Base-by-base conservation (phyloP, 805 yeast species). In the Ogataea methanolica region DNA sequence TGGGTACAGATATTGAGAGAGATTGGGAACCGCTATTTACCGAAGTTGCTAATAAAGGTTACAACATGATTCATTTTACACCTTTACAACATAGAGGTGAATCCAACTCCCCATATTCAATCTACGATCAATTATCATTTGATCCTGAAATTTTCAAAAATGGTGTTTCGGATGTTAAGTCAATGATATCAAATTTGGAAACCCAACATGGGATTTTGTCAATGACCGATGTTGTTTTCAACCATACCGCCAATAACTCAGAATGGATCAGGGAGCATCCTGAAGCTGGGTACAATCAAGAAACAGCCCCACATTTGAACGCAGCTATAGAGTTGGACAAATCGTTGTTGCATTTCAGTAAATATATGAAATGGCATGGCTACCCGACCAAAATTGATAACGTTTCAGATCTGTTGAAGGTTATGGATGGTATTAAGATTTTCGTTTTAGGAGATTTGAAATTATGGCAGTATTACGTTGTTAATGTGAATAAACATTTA, bases 31-130 rank as follows among this genome's bases (percentile, higher is more conserved):
- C 67, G 1, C 70, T 86, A 47, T 86, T 92, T 49, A 62, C 65
- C 1, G 76, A 77, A 41, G 76, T 92, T 40, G 68, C 83, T 15
- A 62, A 68, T 8, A 94, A 94, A 66, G 91, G 94, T 19, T 92
- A 92, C 71, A 94, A 94, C 66, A 88, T 92, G 97, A 73, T 94
- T 39, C 99, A 92, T 70, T 92, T 92, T 65, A 91, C 97, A 6
- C 99, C 99, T 0, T 72, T 92, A 56, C 97, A 92, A 67, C 70
- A 82, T 53, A 75, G 98, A 47, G 99, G 99, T 33, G 85, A 76
- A 51, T 87, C 96, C 1, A 79, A 91, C 64, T 91, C 97, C 6
- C 99, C 99, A 0, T 92, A 91, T 62, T 88, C 97, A 4, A 88
- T 92, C 45, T 83, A 70, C 57, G 97, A 92, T 63, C 98, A 94